Base-by-base conservation (phyloP, 2,329 filamentous ascomycete genomes). In the Rugonectria rugulosa region DNA sequence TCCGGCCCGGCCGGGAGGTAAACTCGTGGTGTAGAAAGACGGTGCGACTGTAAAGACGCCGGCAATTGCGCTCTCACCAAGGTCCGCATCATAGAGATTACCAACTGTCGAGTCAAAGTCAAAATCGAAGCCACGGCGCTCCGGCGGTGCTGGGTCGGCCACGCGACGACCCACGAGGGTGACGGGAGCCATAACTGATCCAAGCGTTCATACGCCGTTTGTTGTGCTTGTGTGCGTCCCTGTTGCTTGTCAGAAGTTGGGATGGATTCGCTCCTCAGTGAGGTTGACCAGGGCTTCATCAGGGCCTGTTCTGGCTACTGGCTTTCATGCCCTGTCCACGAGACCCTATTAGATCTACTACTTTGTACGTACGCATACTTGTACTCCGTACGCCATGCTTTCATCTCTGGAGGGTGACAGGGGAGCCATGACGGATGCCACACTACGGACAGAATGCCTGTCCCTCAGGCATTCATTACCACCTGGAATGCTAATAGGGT, bases 81-180 rank as follows among this genome's bases (percentile, higher is more conserved):
- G 48, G 42, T 17, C 48, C 29, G 36, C 27, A 38, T 23, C 23
- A 34, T 27, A 42, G 59, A 46, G 47, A 47, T 46, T 57, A 42
- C 57, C 43, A 44, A 44, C 31, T 59, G 54, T 59, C 51, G 49
- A 54, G 40, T 44, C 57, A 54, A 59, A 64, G 57, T 59, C 45
- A 64, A 63, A 52, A 55, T 58, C 58, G 51, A 59, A 57, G 50
- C 57, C 63, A 62, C 41, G 54, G 45, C 49, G 55, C 47, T 57
- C 54, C 34, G 45, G 45, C 37, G 53, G 50, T 59, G 51, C 57
- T 64, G 52, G 61, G 61, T 63, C 58, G 49, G 60, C 65, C 65
- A 68, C 63, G 65, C 65, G 65, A 68, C 57, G 57, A 62, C 65
- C 63, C 65, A 68, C 53, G 61, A 53, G 50, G 56, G 53, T 53